These are phyloP conservation scores for Curvularia verruculosa DNA, from an alignment of 2,329 filamentous ascomycete genomes.

Conservation along the genomic window DNA sequence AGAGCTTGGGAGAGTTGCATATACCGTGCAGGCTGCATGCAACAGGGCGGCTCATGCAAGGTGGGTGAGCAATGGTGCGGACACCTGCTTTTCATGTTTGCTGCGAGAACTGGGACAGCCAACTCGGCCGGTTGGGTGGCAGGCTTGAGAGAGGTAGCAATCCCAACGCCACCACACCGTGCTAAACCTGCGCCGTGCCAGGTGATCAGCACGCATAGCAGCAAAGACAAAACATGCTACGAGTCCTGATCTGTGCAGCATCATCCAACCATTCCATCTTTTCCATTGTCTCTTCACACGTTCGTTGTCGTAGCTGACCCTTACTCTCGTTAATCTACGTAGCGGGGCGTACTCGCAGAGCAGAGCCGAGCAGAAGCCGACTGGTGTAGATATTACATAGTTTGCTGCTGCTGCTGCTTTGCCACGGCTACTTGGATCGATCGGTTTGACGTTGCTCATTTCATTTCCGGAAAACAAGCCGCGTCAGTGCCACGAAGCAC, in stretches of 20 bases:
- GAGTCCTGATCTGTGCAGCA: slow-evolving; percentile 20
- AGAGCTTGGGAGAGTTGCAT: neutral
- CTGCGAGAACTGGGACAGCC: neutral
- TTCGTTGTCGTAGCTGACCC: slow-evolving; percentile 28
- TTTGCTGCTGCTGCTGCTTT: neutral
- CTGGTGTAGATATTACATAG: neutral
- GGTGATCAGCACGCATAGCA: slow-evolving; percentile 36
- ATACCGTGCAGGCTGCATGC: neutral
- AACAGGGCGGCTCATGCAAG: slow-evolving; percentile 3
- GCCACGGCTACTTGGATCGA: slow-evolving; percentile 12
- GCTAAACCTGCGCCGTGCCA: slow-evolving; percentile 37
- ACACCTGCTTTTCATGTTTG: slow-evolving; percentile 11
- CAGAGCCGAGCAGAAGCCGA: slow-evolving; percentile 7
- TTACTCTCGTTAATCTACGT: slow-evolving; percentile 24
- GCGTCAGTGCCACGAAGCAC: slow-evolving; percentile 19
- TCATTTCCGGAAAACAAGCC: slow-evolving; percentile 22
- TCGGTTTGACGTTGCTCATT: slow-evolving; percentile 1
- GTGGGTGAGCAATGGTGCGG: slow-evolving; percentile 4
- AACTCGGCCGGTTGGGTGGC: slow-evolving; percentile 1
- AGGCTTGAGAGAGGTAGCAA: slow-evolving; percentile 3
- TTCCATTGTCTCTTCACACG: slow-evolving; percentile 25
- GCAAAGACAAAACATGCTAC: slow-evolving; percentile 33
- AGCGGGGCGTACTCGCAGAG: neutral
- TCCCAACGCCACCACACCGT: slow-evolving; percentile 25
- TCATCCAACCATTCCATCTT: slow-evolving; percentile 20